A percentile compares a stretch with the other conserved stretches of the same genome.
phyloP scores from a whole-genome alignment of 352 stramenopile genomes.

The Globisporangium paroecandrum region DNA sequence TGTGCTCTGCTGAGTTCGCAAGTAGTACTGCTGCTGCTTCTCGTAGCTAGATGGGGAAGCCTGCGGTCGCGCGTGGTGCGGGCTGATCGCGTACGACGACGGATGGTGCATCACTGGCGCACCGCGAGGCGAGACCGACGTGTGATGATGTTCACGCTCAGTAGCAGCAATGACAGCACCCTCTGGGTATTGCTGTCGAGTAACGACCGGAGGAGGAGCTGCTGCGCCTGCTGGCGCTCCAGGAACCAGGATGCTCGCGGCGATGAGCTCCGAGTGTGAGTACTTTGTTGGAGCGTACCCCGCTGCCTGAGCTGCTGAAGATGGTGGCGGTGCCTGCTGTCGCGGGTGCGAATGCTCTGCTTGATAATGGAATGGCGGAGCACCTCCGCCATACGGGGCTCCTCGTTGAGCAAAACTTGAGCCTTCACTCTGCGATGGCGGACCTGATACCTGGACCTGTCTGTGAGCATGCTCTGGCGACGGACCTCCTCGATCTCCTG shows the following conservation, averaged over 20 bases:
- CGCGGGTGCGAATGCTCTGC: background rate
- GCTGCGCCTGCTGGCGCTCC: background rate
- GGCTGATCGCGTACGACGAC: constrained; percentile 17
- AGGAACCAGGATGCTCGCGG: constrained; percentile 12
- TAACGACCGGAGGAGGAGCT: background rate
- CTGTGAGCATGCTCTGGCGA: background rate
- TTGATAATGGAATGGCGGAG: background rate
- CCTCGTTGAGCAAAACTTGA: background rate
- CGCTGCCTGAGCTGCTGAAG: background rate
- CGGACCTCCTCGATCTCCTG: background rate
- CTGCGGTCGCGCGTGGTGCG: constrained; percentile 12
- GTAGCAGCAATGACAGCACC: background rate
- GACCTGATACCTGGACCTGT: background rate
- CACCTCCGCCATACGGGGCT: background rate
- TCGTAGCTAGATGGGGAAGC: background rate
- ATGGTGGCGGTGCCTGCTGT: background rate
- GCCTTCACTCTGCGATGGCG: background rate
- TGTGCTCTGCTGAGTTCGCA: background rate
- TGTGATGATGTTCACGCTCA: constrained; percentile 1
- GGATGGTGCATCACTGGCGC: constrained; percentile 9
- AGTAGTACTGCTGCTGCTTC: constrained; percentile 6
- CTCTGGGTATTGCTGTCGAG: background rate
- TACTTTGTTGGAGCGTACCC: constrained; percentile 11
- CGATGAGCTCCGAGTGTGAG: constrained; percentile 14
- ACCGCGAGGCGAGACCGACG: constrained; percentile 7